These are phyloP conservation scores for Botryotinia calthae DNA, from an alignment of 2,329 filamentous ascomycete genomes.

Conservation along the genomic window DNA sequence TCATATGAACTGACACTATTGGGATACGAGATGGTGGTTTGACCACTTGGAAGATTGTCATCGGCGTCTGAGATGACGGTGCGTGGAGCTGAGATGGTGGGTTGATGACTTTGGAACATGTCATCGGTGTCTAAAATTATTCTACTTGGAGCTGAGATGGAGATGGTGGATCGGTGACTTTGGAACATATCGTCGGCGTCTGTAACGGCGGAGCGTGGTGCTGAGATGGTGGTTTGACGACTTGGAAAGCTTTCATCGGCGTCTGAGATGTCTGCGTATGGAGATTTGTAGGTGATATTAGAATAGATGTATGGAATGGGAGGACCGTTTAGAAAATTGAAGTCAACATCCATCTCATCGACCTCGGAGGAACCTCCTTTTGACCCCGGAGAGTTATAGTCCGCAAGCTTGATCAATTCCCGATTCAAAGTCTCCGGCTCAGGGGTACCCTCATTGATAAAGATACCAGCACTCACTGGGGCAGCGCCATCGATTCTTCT, in stretches of 20 bases:
- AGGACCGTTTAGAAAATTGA: neutral
- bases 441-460: neutral
- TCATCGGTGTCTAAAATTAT: neutral
- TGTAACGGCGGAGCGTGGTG: too few relatives aligned
- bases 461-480: neutral
- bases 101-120: too few relatives aligned
- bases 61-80: neutral
- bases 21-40: neutral
- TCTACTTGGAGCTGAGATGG: too few relatives aligned
- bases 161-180: too few relatives aligned
- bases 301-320: neutral
- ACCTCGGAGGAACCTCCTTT: neutral
- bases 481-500: neutral
- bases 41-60: neutral
- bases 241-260: rapidly evolving
- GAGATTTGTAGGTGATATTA: neutral
- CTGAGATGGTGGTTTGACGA: neutral
- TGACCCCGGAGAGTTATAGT: neutral
- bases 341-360: neutral
- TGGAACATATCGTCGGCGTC: too few relatives aligned
- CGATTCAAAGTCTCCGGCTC: too few relatives aligned
- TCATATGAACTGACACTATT: neutral
- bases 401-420: neutral
- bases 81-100: neutral
- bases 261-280: neutral